Evolutionary conservation across 1,284 basidiomycete genomes (phyloP).

Genomic region (Cryptococcus maquisensis): DNA sequence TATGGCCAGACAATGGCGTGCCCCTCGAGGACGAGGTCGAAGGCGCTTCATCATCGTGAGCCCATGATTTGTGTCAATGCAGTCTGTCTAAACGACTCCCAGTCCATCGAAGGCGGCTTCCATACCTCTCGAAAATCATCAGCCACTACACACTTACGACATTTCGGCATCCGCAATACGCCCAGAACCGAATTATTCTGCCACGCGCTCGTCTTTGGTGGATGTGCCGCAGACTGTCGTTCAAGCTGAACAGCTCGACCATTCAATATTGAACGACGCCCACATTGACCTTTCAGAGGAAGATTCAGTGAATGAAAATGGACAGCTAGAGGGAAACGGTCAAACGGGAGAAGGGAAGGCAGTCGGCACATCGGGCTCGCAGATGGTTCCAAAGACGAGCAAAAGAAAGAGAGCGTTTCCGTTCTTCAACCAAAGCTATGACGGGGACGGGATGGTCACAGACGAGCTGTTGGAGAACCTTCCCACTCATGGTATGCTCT

Average conservation of each 20-base stretch:
- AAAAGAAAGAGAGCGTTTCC: conserved; percentile 4
- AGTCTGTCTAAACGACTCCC: not conserved
- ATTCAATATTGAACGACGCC: conserved; percentile 19
- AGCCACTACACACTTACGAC: too few relatives aligned
- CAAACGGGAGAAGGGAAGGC: too few relatives aligned
- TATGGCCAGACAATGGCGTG: conserved; percentile 16
- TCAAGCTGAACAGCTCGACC: conserved; percentile 18
- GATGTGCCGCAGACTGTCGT: conserved; percentile 16
- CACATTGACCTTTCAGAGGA: not conserved
- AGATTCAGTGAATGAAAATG: not conserved
- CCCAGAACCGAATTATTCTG: not conserved
- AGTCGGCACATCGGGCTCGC: too few relatives aligned
- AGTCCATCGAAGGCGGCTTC: not conserved
- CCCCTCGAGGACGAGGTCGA: conserved; percentile 3
- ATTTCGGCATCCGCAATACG: too few relatives aligned
- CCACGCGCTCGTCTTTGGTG: conserved; percentile 3
- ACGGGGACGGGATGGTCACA: conserved; percentile 11
- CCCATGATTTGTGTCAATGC: not conserved
- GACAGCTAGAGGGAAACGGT: not conserved
- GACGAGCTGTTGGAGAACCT: conserved; percentile 11
- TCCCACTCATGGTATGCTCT: conserved; percentile 9
- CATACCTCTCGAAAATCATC: not conserved
- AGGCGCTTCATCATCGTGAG: not conserved
- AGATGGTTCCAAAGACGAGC: not conserved
- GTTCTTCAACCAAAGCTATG: conserved; percentile 1